Percentiles rank a stretch among this genome's conserved stretches.
Evolutionary conservation across 805 yeast species (phyloP).

Genomic region (Wickerhamomyces ciferrii): DNA sequence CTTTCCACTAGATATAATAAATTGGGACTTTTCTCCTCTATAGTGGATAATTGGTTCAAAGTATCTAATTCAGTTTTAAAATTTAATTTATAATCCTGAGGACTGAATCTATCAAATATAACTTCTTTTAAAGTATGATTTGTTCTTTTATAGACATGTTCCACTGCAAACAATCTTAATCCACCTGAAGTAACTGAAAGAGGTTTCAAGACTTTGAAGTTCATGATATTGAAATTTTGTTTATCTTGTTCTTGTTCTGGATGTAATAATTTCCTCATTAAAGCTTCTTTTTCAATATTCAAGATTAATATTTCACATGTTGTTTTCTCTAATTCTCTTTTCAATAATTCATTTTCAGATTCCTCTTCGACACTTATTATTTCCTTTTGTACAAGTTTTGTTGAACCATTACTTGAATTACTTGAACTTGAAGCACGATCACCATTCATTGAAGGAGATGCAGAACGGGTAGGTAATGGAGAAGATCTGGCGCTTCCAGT

Average conservation of each 20-base stretch:
- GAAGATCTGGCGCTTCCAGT: not conserved
- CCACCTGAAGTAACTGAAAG: not conserved
- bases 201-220: slow-evolving; percentile 1
- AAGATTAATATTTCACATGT: not conserved
- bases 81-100: not conserved
- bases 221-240: not conserved
- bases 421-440: not conserved
- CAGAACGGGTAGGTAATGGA: not conserved
- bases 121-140: slow-evolving; percentile 5
- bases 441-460: not conserved
- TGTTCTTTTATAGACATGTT: not conserved
- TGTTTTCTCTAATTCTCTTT: not conserved
- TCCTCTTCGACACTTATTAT: not conserved
- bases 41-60: not conserved
- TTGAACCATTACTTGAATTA: not conserved
- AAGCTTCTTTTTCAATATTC: not conserved
- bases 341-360: not conserved
- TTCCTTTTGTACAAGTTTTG: not conserved
- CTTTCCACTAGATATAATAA: not conserved
- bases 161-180: slow-evolving; percentile 4
- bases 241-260: not conserved
- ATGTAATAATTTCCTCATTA: not conserved
- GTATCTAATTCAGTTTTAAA: not conserved
- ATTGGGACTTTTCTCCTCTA: not conserved
- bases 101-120: not conserved